phyloP scores from a whole-genome alignment of 345 rosid genomes.

The Mangifera indica region DNA sequence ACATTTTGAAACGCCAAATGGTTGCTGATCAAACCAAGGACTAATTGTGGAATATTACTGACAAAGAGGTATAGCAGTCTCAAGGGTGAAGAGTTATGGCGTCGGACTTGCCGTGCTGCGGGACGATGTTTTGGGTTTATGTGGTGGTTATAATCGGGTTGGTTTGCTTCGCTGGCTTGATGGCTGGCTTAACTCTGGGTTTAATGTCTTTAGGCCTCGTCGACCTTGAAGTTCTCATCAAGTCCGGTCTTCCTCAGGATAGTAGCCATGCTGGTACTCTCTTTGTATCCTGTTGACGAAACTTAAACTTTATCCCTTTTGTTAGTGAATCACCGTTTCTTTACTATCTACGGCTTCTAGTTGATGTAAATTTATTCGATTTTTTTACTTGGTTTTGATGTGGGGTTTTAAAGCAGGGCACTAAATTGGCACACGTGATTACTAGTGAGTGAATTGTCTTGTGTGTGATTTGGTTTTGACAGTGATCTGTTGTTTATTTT shows the following conservation, averaged over 20 bases:
- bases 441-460: no score
- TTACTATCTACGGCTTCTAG: no score
- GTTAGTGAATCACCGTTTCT: no score
- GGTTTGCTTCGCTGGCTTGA: constrained; percentile 78
- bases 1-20: neutral
- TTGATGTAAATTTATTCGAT: no score
- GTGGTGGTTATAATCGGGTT: constrained; percentile 54
- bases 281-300: neutral
- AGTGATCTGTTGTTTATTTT: neutral
- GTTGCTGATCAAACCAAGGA: neutral
- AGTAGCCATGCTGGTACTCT: constrained; percentile 68
- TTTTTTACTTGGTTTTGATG: neutral
- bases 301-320: neutral
- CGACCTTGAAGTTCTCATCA: constrained; percentile 94
- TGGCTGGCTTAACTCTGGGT: constrained; percentile 95
- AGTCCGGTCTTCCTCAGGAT: constrained; percentile 87
- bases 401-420: neutral
- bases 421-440: constrained; percentile 2
- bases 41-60: neutral
- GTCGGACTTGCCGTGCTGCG: constrained; percentile 49
- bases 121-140: constrained; percentile 43
- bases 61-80: neutral
- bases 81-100: constrained; percentile 25
- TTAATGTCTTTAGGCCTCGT: constrained; percentile 96
- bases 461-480: no score